Evolutionary conservation across 1,284 basidiomycete species (phyloP), one percentile per base, ranked within the genome.

Genomic region (Microbotryomycetes sp.): DNA sequence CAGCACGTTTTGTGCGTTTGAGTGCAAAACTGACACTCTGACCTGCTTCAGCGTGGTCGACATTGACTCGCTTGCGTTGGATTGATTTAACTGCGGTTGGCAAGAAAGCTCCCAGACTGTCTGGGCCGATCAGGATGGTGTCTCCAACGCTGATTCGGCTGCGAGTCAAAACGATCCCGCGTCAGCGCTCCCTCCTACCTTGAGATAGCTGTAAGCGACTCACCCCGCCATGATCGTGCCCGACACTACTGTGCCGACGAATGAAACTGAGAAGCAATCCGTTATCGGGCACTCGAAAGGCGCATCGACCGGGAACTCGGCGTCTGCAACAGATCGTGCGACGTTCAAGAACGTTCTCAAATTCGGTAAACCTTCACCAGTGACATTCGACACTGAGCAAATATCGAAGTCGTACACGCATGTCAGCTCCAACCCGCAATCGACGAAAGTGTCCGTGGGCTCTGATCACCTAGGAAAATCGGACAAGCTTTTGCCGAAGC

Each of bases 1-100:
- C 84, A 6, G 84, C 82, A 56, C 90, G 79, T 55, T 88, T 82
- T 64, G 96, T 86, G 55, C 91, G 82, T 80, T 98, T 99, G 28
- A 99, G 78, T 4, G 93, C 96, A 59, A 97, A 81, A 26, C 90
- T 90, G 9, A 97, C 92, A 60, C 88, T 91, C 77, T 99, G 94
- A 1, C 94, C 94, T 0, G 94, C 96, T 69, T 92, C 90, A 0
- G 90, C 94, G 12, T 81, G 82, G 28, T 82, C 81, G 7, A 98
- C 92, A 56, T 86, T 81, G 29, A 89, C 91, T 46, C 90, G 80
- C 77, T 97, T 98, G 55, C 93, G 83, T 77, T 98, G 93, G 76
- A 99, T 99, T 63, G 86, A 88, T 79, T 90, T 91, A 67, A 98
- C 81, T 3, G 84, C 80, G 0, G 90, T 91, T 23, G 82, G 81